Base-by-base conservation (phyloP, 73 alveolate species). In the Uronychia setigera region DNA sequence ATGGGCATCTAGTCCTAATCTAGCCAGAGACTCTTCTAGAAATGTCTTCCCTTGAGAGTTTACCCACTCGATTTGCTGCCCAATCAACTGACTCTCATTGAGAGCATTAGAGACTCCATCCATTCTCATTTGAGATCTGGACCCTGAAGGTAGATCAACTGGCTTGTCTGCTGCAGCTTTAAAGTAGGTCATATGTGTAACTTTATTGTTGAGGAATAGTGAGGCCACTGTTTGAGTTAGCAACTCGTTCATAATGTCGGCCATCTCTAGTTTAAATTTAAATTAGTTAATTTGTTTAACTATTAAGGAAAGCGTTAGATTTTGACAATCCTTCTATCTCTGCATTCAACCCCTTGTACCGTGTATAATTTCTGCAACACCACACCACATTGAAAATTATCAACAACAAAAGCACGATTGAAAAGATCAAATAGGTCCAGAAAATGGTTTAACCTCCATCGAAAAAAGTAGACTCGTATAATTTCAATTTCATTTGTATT, bases 231-330 rank as follows among this genome's bases (percentile, higher is more conserved):
- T 86, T 30, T 84, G 80, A 31, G 96, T 88, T 46, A 93, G 82
- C n/a, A 93, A 60, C 33, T 93, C 98, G 77, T 93, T 93, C 76
- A 93, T 32, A 27, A 93, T 87, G 31, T 92, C 98, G 60, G 87
- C 86, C 79, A 92, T 96, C 97, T 93, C 58, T 32, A 77, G 5
- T 31, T 77, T 29, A 29, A 31, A 31, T 32, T 77, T 77, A 29
- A 77, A 77, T 77, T 77, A 46, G 67, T 46, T 46, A 46, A 46
- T 46, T 46, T 19, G 67, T 11, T 46, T 46, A n/a, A n/a, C n/a
- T n/a, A n/a, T n/a, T n/a, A n/a, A n/a, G n/a, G n/a, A n/a, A n/a
- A n/a, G n/a, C n/a, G n/a, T n/a, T n/a, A n/a, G n/a, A n/a, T n/a
- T 46, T 46, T 19, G 19, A 19, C n/a, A 19, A 46, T 19, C 19